Evolutionary conservation across 768 basidiomycete species (phyloP).

Genomic region (Tricholoma saponaceum): DNA sequence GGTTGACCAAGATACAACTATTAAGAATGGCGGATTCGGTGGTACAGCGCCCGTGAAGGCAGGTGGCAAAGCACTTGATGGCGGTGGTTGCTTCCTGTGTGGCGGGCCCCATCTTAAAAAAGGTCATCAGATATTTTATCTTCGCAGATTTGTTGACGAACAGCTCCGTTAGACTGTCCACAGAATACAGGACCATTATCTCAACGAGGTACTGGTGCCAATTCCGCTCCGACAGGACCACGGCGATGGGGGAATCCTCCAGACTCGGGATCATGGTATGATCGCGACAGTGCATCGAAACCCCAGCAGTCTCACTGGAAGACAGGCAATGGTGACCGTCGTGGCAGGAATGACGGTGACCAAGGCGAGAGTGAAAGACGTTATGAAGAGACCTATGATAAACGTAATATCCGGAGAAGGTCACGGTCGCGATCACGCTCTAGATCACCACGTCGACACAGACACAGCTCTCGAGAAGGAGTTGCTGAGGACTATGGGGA

Average conservation of each 20-base stretch:
- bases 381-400: slow-evolving; percentile 16
- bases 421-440: slow-evolving; percentile 27
- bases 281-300: slow-evolving; percentile 11
- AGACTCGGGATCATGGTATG: slow-evolving; percentile 33
- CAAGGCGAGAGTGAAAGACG: slow-evolving; percentile 5
- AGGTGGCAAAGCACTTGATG: slow-evolving; percentile 52
- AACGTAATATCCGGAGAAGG: slow-evolving; percentile 20
- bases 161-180: slow-evolving; percentile 38
- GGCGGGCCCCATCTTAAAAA: slow-evolving; percentile 93
- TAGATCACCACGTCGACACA: slow-evolving; percentile 24
- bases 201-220: slow-evolving; percentile 29
- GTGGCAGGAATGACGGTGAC: slow-evolving; percentile 19
- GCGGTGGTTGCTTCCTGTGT: slow-evolving; percentile 85
- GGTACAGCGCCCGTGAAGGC: slow-evolving; percentile 49
- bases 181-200: slow-evolving; percentile 40
- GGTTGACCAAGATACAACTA: slow-evolving; percentile 90
- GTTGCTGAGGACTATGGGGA: slow-evolving; percentile 31
- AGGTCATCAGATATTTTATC: slow-evolving; percentile 42
- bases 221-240: slow-evolving; percentile 26
- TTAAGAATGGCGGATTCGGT: slow-evolving; percentile 58
- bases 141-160: neutral
- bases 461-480: slow-evolving; percentile 29
- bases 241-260: slow-evolving; percentile 28
- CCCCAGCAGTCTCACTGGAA: slow-evolving; percentile 23
- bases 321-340: slow-evolving; percentile 16